phyloP scores from a whole-genome alignment of 305 asterid species.

The Fraxinus ornus region DNA sequence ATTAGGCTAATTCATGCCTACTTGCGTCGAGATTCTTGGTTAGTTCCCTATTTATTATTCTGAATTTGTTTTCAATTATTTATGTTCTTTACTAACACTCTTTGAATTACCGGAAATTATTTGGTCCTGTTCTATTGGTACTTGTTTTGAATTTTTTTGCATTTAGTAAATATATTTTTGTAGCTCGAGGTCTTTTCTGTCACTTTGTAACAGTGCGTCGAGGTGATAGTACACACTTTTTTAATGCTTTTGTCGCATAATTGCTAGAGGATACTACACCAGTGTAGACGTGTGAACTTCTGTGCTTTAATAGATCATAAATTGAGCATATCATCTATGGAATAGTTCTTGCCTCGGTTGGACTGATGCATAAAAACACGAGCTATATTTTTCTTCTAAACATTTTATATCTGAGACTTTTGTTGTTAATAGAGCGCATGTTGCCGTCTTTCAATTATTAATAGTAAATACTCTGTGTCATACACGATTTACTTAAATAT shows the following conservation, averaged over 20 bases:
- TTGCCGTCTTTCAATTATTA: not conserved
- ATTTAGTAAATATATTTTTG: not conserved
- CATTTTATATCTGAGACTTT: slow-evolving; percentile 14
- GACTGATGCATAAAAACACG: not conserved
- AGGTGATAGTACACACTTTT: not conserved
- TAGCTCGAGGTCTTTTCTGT: slow-evolving; percentile 2
- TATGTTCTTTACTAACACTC: not conserved
- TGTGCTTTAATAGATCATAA: not conserved
- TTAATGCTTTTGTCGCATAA: slow-evolving; percentile 1
- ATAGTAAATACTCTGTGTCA: not conserved
- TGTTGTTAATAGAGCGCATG: not conserved
- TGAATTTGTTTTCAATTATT: not conserved
- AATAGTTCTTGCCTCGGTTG: not conserved
- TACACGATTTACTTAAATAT: not conserved
- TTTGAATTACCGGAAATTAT: not conserved
- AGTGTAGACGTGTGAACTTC: not conserved
- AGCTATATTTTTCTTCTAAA: not conserved
- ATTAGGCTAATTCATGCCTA: slow-evolving; percentile 34
- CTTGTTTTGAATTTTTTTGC: not conserved
- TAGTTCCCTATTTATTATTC: slow-evolving; percentile 14
- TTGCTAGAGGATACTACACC: not conserved
- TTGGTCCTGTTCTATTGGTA: not conserved
- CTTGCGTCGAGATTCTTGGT: slow-evolving; percentile 48
- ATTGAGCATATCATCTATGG: slow-evolving; percentile 12
- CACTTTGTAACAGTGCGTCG: not conserved